Percentiles rank a stretch among this genome's conserved stretches.
phyloP scores from a whole-genome alignment of 1,139 yeast species.

The Geotrichum cucujoidarum region DNA sequence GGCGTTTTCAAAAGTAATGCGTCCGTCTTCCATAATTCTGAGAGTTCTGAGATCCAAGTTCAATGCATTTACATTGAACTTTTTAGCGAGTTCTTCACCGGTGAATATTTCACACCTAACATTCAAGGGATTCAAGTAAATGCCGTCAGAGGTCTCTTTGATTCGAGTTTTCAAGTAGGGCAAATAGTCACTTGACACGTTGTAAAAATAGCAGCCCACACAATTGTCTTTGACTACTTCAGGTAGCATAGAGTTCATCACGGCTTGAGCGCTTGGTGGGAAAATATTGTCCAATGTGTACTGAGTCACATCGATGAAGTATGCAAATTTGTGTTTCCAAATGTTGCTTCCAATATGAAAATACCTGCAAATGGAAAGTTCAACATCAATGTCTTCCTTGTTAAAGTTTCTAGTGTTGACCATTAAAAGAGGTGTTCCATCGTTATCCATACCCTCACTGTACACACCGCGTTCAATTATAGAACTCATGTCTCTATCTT shows the following conservation, averaged over 20 bases:
- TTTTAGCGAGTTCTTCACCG: constrained; percentile 23
- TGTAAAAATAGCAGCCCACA: constrained; percentile 53
- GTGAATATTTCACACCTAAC: constrained; percentile 28
- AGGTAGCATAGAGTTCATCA: constrained; percentile 37
- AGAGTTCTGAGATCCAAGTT: constrained; percentile 27
- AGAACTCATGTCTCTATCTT: constrained; percentile 50
- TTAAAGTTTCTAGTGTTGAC: constrained; percentile 47
- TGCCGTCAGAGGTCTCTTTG: constrained; percentile 23
- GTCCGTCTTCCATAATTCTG: constrained; percentile 25
- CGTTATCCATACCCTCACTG: constrained; percentile 60
- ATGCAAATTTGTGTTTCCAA: constrained; percentile 64
- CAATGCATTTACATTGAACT: constrained; percentile 25
- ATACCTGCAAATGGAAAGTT: constrained; percentile 54
- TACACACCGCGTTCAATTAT: constrained; percentile 47
- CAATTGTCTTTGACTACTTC: constrained; percentile 52
- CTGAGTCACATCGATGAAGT: constrained; percentile 68
- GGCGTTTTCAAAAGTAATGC: constrained; percentile 24
- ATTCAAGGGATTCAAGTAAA: constrained; percentile 27
- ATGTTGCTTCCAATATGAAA: constrained; percentile 67
- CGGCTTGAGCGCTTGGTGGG: constrained; percentile 29
- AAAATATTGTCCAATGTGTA: constrained; percentile 40
- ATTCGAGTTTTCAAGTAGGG: constrained; percentile 33
- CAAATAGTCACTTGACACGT: constrained; percentile 48
- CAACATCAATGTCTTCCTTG: constrained; percentile 47
- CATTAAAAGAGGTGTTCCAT: constrained; percentile 68